These are phyloP conservation scores for Eucalyptus camaldulensis DNA, from an alignment of 345 rosid genomes.

Conservation along the genomic window DNA sequence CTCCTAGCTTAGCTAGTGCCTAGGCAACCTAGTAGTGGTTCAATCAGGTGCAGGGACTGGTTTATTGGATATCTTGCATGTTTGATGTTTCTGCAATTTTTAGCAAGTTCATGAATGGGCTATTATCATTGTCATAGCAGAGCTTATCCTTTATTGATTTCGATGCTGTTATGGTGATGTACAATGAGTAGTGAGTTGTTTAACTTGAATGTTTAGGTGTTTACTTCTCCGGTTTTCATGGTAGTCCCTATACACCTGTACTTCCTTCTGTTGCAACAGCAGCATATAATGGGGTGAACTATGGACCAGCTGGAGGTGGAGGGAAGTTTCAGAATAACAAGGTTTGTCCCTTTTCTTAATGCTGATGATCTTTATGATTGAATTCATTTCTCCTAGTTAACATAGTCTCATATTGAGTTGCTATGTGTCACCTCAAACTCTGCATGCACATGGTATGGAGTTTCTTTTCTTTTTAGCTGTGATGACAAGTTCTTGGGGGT, in stretches of 20 bases:
- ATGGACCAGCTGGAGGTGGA: conserved; percentile 64
- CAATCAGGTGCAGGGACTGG: neutral
- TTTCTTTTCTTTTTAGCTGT: neutral
- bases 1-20: neutral
- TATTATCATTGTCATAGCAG: neutral
- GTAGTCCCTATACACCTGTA: conserved; percentile 49
- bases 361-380: neutral
- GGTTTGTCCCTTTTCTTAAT: conserved; percentile 32
- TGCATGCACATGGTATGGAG: neutral
- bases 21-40: neutral
- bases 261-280: conserved; percentile 78
- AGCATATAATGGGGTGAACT: conserved; percentile 48
- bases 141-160: neutral
- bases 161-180: neutral
- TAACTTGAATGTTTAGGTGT: conserved; percentile 54
- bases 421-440: neutral
- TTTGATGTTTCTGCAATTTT: neutral
- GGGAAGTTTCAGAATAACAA: conserved; percentile 74
- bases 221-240: conserved; percentile 64
- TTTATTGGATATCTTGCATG: neutral
- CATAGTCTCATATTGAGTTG: neutral
- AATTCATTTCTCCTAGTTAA: neutral
- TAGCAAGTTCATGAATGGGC: neutral
- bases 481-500: neutral
- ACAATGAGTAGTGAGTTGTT: conserved; percentile 21